A percentile compares a stretch with the other conserved stretches of the same genome.
phyloP scores from a whole-genome alignment of 1,284 basidiomycete genomes.

The Takashimella koratensis region DNA sequence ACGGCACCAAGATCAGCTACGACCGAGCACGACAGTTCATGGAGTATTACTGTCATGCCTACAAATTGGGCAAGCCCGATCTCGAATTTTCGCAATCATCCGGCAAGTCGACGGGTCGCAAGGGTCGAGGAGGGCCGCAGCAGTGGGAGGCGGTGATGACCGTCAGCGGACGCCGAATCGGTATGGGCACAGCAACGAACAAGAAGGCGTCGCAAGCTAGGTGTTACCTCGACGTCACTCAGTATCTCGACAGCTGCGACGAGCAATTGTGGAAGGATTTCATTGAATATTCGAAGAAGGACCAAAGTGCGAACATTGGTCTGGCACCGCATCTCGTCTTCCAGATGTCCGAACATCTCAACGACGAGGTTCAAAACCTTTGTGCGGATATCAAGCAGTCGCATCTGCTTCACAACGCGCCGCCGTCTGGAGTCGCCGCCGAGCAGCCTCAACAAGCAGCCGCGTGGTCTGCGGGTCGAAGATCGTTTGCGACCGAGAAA shows the following conservation, averaged over 20 bases:
- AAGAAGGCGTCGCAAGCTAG: constrained; percentile 74
- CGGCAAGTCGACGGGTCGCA: constrained; percentile 5
- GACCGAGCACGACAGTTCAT: constrained; percentile 85
- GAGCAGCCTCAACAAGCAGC: constrained; percentile 23
- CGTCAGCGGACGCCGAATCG: constrained; percentile 75
- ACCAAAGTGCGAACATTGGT: constrained; percentile 50
- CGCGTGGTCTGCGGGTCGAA: constrained; percentile 26
- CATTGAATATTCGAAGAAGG: constrained; percentile 35
- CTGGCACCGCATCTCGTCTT: constrained; percentile 70
- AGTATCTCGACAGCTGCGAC: constrained; percentile 82
- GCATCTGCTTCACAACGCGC: constrained; percentile 52
- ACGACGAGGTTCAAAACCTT: constrained; percentile 70
- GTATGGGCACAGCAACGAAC: constrained; percentile 63
- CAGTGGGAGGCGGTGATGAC: constrained; percentile 78
- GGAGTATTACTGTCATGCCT: constrained; percentile 88
- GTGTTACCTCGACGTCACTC: constrained; percentile 82
- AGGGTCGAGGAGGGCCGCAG: constrained; percentile 7
- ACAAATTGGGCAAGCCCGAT: constrained; percentile 75
- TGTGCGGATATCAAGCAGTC: constrained; percentile 64
- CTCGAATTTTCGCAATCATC: constrained; percentile 56
- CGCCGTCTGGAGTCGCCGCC: constrained; percentile 27
- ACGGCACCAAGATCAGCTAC: constrained; percentile 64
- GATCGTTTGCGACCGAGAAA: constrained; percentile 24
- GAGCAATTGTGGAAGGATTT: constrained; percentile 73
- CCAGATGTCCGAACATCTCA: constrained; percentile 63